Conservation (phyloP, 2,329 filamentous ascomycete genomes). For the Clonostachys rhizophaga region DNA sequence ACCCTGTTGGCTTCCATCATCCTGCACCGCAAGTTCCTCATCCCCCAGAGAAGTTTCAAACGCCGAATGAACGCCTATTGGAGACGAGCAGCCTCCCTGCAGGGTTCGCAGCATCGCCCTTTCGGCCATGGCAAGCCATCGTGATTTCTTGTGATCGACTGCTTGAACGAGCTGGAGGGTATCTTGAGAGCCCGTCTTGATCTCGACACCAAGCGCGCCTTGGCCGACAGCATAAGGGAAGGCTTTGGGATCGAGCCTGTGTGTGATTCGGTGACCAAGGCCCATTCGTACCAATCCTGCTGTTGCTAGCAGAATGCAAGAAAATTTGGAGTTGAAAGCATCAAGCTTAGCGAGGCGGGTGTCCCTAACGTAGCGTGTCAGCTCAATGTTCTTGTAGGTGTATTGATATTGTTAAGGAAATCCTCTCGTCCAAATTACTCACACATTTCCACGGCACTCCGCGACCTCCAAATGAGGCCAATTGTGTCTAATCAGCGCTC, state of each 20-base stretch:
- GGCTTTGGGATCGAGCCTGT: constrained; percentile 69
- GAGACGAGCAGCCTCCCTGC: constrained; percentile 93
- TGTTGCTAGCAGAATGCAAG: constrained; percentile 82
- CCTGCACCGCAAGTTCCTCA: too few relatives aligned
- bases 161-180: constrained; percentile 56
- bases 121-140: constrained; percentile 72
- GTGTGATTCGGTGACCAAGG: constrained; percentile 67
- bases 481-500: constrained; percentile 74
- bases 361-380: constrained; percentile 18
- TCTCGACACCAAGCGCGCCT: constrained; percentile 84
- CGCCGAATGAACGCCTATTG: constrained; percentile 72
- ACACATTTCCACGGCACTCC: constrained; percentile 76
- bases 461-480: constrained; percentile 76
- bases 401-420: too few relatives aligned
- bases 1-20: too few relatives aligned
- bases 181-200: constrained; percentile 64
- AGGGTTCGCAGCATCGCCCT: constrained; percentile 79
- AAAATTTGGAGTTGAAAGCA: constrained; percentile 72
- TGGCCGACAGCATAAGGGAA: constrained; percentile 93
- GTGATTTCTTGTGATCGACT: constrained; percentile 61
- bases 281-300: constrained; percentile 79
- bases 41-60: too few relatives aligned
- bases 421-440: too few relatives aligned
- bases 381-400: too few relatives aligned
- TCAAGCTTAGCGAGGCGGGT: constrained; percentile 79